Evolutionary conservation across 2,329 filamentous ascomycete genomes (phyloP).

Genomic region (Fusarium sp.): DNA sequence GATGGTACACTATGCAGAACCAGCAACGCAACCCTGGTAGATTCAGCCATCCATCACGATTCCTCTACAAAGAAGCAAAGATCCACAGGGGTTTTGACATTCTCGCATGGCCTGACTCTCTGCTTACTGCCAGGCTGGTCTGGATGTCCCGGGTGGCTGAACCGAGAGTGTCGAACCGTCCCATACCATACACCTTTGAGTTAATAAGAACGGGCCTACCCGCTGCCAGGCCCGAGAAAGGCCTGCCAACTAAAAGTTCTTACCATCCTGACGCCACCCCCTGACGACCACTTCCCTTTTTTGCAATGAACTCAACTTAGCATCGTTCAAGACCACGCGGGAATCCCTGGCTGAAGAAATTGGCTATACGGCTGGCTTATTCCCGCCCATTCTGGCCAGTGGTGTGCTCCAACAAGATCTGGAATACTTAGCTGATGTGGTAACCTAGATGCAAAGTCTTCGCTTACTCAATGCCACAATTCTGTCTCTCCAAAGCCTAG

Average conservation of each 20-base stretch:
- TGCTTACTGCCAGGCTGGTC: background rate
- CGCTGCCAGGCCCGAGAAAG: background rate
- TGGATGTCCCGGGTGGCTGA: background rate
- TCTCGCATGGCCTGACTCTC: too few species aligned
- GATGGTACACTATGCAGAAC: too few species aligned
- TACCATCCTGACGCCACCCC: slow-evolving; percentile 8
- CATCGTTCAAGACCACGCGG: too few species aligned
- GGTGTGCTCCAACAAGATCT: background rate
- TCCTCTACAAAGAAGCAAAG: too few species aligned
- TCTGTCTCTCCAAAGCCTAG: background rate
- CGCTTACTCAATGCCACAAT: background rate
- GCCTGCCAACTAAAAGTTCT: background rate
- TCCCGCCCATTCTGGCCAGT: fast-evolving
- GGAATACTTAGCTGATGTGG: background rate
- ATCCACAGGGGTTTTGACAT: too few species aligned
- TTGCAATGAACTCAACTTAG: background rate
- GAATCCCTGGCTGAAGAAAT: background rate
- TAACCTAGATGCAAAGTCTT: background rate
- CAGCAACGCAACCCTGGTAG: too few species aligned
- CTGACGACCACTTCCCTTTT: slow-evolving; percentile 14
- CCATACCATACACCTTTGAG: background rate
- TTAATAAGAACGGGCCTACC: slow-evolving; percentile 6
- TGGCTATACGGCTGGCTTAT: background rate
- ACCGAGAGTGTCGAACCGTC: background rate
- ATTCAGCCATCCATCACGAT: too few species aligned